Percentiles rank a stretch among this genome's conserved stretches.
Conservation (phyloP, 306 rosid genomes). For the Cucurbita argyrosperma region DNA sequence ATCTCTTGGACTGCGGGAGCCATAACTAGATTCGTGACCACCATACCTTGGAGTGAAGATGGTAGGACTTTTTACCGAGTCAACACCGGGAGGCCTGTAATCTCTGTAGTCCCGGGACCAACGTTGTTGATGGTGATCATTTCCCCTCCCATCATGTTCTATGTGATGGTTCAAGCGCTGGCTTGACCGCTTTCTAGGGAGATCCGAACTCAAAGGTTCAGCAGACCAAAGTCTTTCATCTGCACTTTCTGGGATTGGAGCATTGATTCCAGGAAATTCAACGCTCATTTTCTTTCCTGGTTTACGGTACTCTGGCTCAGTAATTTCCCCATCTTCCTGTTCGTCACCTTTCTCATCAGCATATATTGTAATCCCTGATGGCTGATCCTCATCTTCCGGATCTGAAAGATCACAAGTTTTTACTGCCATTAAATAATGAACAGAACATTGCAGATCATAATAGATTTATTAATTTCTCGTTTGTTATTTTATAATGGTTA, state of each 20-base stretch:
- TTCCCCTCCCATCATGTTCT: conserved; percentile 41
- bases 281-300: conserved; percentile 46
- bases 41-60: conserved; percentile 43
- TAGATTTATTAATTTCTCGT: background rate
- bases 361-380: conserved; percentile 76
- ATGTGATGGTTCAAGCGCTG: conserved; percentile 26
- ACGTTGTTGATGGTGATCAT: conserved; percentile 44
- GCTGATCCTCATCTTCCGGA: conserved; percentile 70
- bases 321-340: conserved; percentile 88
- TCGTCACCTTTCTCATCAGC: conserved; percentile 46
- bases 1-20: conserved; percentile 11
- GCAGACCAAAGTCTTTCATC: conserved; percentile 58
- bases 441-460: background rate
- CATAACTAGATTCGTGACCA: conserved; percentile 19
- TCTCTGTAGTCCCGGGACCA: conserved; percentile 42
- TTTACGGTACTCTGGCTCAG: conserved; percentile 29
- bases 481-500: background rate
- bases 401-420: conserved; percentile 24
- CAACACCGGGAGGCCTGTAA: conserved; percentile 75
- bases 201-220: conserved; percentile 28
- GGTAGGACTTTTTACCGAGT: conserved; percentile 33
- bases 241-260: conserved; percentile 75
- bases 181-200: conserved; percentile 34
- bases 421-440: background rate
- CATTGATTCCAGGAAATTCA: conserved; percentile 77